phyloP scores from a whole-genome alignment of 352 stramenopile genomes.

The Elongisporangium anandrum region DNA sequence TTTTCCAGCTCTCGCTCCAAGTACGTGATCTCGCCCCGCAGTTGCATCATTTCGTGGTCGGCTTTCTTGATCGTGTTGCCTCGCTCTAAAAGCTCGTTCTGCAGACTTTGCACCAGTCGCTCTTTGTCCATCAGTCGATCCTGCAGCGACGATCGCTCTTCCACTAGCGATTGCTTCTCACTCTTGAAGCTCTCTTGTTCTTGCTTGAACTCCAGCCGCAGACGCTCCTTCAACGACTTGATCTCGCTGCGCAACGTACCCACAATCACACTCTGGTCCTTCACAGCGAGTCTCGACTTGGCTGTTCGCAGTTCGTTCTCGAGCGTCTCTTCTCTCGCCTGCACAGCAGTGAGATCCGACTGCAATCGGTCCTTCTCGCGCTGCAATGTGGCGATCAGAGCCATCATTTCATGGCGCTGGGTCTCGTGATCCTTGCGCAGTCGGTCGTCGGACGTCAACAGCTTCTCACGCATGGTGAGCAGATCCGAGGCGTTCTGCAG shows the following conservation, averaged over 20 bases:
- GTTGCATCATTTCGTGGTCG: slow-evolving; percentile 36
- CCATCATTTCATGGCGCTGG: slow-evolving; percentile 40
- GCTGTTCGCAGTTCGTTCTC: slow-evolving; percentile 27
- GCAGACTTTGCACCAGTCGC: slow-evolving; percentile 24
- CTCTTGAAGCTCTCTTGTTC: slow-evolving; percentile 42
- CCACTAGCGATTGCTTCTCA: slow-evolving; percentile 31
- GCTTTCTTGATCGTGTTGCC: slow-evolving; percentile 13
- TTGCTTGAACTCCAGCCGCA: slow-evolving; percentile 59
- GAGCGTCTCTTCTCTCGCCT: slow-evolving; percentile 20
- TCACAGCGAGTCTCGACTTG: slow-evolving; percentile 34
- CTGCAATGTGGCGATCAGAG: slow-evolving; percentile 33
- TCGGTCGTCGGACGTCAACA: slow-evolving; percentile 41
- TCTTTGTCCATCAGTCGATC: slow-evolving; percentile 45
- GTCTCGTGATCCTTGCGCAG: slow-evolving; percentile 34
- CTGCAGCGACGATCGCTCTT: slow-evolving; percentile 36
- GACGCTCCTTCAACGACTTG: slow-evolving; percentile 43
- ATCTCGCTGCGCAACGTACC: slow-evolving; percentile 64
- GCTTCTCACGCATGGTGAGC: slow-evolving; percentile 37
- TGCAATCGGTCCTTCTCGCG: slow-evolving; percentile 33
- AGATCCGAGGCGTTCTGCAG: slow-evolving; percentile 35
- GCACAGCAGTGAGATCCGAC: slow-evolving; percentile 13
- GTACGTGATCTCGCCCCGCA: slow-evolving; percentile 29
- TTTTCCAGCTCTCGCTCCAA: slow-evolving; percentile 36
- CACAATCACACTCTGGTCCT: slow-evolving; percentile 52
- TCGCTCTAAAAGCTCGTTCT: slow-evolving; percentile 30